Base-by-base conservation (phyloP, 208 protist species). In the Sergeia podlipaevii region DNA sequence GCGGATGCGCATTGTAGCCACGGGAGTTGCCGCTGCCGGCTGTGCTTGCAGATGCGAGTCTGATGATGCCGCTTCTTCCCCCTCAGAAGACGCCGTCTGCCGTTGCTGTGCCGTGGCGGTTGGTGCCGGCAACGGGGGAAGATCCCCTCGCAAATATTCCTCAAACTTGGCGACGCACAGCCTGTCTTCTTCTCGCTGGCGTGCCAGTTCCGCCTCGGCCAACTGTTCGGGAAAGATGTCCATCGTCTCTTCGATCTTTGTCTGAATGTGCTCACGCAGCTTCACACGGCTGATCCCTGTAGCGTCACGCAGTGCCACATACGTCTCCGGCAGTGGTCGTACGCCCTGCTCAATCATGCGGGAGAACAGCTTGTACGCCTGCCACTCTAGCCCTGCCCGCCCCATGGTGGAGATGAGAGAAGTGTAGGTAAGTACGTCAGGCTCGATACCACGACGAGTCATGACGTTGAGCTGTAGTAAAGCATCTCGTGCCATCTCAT, bases 351-450 rank as follows among this genome's bases (percentile, higher is more conserved):
- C 88, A 17, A 97, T 58, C 91, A 97, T 97, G 30, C 91, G 78
- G 11, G 88, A 93, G 57, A 97, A 97, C 18, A 97, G 72, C 63
- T 97, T 97, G 65, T 95, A 97, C 23, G 91, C 91, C 76, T 95
- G 88, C 85, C 88, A 95, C 76, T 97, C 91, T 29, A 95, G 56
- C 5, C 77, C 64, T 7, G 88, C 88, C 1, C 73, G 66, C 18
- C 72, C 91, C 91, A 97, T 97, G 30, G 76, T 93, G 18, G 70
- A 62, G 49, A 97, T 95, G 30, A 97, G 74, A 1, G 81, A 80
- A n/a, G 85, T 97, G 79, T 97, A 97, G 84, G 91, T 95, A 29
- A 93, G 70, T 28, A 77, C 88, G 52, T 97, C 89, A 7, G 88
- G 88, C 55, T 94, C 81, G 41, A 97, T 91, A 4, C 86, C 88